Conservation (phyloP, 2,329 filamentous ascomycete genomes). For the Exophiala sp. region DNA sequence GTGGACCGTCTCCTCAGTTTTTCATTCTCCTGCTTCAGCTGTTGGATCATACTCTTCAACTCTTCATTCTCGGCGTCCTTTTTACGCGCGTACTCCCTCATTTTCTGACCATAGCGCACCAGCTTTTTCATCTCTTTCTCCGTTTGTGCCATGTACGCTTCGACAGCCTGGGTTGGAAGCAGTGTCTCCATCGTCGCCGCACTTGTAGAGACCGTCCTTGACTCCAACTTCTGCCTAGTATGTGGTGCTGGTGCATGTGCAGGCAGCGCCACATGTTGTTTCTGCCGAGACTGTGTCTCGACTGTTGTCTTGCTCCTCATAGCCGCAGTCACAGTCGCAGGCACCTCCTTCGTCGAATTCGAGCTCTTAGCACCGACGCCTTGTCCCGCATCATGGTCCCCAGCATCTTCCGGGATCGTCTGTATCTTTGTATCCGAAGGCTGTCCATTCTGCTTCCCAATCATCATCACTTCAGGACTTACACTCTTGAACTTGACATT, state of each 20-base stretch:
- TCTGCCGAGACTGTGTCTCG: not conserved
- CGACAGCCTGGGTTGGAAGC: constrained; percentile 41
- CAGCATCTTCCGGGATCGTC: not conserved
- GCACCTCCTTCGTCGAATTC: constrained; percentile 3
- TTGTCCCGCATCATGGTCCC: constrained; percentile 35
- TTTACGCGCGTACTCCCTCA: constrained; percentile 24
- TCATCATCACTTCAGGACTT: constrained; percentile 22
- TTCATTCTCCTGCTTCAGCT: constrained; percentile 17
- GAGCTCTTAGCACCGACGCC: constrained; percentile 29
- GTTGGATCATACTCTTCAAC: constrained; percentile 17
- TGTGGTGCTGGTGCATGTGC: too few relatives aligned
- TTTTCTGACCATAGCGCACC: constrained; percentile 44
- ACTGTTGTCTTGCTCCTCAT: not conserved
- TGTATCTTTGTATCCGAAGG: too few relatives aligned
- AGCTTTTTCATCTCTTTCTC: constrained; percentile 56
- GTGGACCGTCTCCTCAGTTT: too few relatives aligned
- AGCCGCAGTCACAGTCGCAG: not conserved
- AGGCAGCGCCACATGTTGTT: not conserved
- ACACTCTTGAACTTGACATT: constrained; percentile 37
- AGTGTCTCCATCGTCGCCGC: not conserved
- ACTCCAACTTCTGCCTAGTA: too few relatives aligned
- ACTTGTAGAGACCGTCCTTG: not conserved
- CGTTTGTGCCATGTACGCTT: constrained; percentile 53
- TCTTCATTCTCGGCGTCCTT: constrained; percentile 25
- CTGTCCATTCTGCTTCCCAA: not conserved